Evolutionary conservation across 106 monocot genomes (phyloP), one percentile per base, ranked within the genome.

Genomic region (Chionographis japonica): DNA sequence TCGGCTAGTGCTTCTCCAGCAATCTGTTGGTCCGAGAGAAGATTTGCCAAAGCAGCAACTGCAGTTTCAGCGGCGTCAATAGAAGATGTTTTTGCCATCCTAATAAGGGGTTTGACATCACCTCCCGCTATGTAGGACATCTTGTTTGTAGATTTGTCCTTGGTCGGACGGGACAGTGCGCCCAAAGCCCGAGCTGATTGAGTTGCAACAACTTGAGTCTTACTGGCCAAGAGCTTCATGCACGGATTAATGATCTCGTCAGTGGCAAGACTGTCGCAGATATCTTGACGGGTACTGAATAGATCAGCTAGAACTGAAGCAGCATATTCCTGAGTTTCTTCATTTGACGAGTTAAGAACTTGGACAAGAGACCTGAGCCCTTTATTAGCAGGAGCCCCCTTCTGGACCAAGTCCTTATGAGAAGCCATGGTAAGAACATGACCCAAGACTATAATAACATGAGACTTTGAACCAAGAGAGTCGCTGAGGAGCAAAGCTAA

Each of bases 171-270:
- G 12, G 84, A 84, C 6, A 91, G 65, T 62, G 91, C 91, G 46
- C 91, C 85, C 72, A 91, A 79, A 61, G 82, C 87, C 52, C 91
- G 67, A 14, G 91, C 91, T 37, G 91, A 91, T 59, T 91, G 91
- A 58, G 84, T 91, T 11, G 91, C 91, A 37, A 86, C 67, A 54
- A 78, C 74, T 79, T 84, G 91, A 55, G 84, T 79, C 71, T 86
- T 81, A 67, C 87, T 91, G 20, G 91, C 81, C 87, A 91, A 72
- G 56, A 91, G 91, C 73, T 91, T 91, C 84, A 91, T 91, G 68
- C 91, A 91, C 19, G 87, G 86, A 65, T 84, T 60, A 6, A 91
- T 67, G 70, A 91, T 84, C 69, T 91, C 91, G 77, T 91, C 84
- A 11, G 77, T 84, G 11, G 81, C 87, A 61, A 91, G 81, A 55